Evolutionary conservation across 2,329 filamentous ascomycete species (phyloP), one percentile per base, ranked within the genome.

Genomic region (Penicillium sp.): DNA sequence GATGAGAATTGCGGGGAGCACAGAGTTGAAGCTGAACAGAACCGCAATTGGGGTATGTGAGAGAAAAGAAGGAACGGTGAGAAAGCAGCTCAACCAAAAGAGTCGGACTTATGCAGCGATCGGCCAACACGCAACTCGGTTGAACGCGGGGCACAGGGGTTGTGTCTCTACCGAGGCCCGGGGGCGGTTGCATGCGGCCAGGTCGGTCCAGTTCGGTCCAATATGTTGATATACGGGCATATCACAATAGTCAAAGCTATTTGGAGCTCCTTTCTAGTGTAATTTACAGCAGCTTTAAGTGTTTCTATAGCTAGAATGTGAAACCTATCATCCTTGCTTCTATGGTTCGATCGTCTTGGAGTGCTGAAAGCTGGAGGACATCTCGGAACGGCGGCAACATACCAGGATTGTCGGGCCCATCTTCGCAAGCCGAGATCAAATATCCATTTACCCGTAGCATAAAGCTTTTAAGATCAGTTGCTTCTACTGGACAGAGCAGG

Each of bases 121-220:
- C 57, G 50, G 38, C 59, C 48, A 22, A 46, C 40, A 43, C 44
- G 54, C 50, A 48, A 38, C 50, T 57, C 59, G 62, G 62, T 60
- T 63, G 56, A 52, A 56, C 60, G 62, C 62, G 60, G 62, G 60
- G 57, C 21, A 43, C 44, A 49, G 32, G 54, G 51, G 39, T 34
- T 34, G n/a, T 11, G 31, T 31, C 13, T 59, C 55, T 54, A 64
- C 61, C 61, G 61, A 67, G 61, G 51, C 59, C 53, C 57, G 53
- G 55, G 29, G 48, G 55, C 64, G 63, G 64, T 59, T 66, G 64
- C 63, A 67, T 64, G 65, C 65, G 58, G 60, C 29, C 42, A 24
- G 29, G 29, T 41, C 55, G 44, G 55, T 38, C 50, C 40, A 32
- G 18, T 24, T 24, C 9, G 21, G 38, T 11, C 18, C 8, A 16